Conservation (phyloP, 192 early-diverging fungal species). For the Coemansia sp. region DNA sequence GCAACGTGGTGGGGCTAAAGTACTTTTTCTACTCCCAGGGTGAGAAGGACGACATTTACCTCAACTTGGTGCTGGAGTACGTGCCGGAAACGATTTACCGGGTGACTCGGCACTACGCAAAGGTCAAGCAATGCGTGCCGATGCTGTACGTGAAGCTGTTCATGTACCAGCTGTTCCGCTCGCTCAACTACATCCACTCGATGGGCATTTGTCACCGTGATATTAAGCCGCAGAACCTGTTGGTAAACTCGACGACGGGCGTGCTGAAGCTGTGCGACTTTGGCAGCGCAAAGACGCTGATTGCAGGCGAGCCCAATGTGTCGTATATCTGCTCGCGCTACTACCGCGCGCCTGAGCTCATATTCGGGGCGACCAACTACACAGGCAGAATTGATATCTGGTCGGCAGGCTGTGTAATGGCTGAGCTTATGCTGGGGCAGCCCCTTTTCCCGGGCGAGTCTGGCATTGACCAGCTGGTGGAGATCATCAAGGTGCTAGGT, state of each 20-base stretch:
- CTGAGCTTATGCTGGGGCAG: constrained; percentile 89
- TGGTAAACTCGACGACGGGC: constrained; percentile 84
- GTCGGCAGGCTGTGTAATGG: constrained; percentile 97
- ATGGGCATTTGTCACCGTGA: constrained; percentile 98
- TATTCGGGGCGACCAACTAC: constrained; percentile 95
- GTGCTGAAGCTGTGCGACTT: constrained; percentile 98
- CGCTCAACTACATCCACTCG: constrained; percentile 94
- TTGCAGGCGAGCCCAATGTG: constrained; percentile 96
- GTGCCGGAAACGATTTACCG: constrained; percentile 97
- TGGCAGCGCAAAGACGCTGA: constrained; percentile 94
- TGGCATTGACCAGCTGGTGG: constrained; percentile 97
- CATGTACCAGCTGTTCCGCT: constrained; percentile 98
- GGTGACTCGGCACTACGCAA: constrained; percentile 85
- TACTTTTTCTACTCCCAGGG: constrained; percentile 96
- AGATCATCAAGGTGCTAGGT: constrained; percentile 99
- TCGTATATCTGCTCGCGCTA: constrained; percentile 98
- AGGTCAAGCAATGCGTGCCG: constrained; percentile 92
- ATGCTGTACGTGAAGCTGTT: constrained; percentile 95
- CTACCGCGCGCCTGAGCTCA: constrained; percentile 95
- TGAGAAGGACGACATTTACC: constrained; percentile 91
- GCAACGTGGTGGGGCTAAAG: constrained; percentile 87
- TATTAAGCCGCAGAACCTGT: constrained; percentile 98
- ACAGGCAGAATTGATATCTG: constrained; percentile 87
- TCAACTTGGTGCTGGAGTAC: constrained; percentile 94
- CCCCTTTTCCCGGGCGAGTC: constrained; percentile 96